These are phyloP conservation scores for Malassezia furfur DNA, from an alignment of 1,284 basidiomycete genomes.

Conservation along the genomic window DNA sequence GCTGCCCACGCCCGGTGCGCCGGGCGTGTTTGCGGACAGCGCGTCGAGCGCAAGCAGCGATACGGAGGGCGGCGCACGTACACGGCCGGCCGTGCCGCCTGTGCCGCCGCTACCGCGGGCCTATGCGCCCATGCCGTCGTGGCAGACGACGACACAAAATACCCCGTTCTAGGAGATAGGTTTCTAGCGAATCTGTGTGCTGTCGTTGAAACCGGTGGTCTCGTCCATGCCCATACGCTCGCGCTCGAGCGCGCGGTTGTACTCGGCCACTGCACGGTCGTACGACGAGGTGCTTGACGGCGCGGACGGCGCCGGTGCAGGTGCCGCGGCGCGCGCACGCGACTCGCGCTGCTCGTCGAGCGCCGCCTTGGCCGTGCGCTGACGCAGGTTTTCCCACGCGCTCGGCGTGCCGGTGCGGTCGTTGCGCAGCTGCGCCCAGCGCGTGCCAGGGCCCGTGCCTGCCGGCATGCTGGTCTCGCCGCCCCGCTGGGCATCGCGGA, in stretches of 20 bases:
- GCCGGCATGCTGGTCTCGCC: not conserved
- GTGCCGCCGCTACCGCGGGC: not conserved
- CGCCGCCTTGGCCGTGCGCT: conserved; percentile 1
- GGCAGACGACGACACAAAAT: not conserved
- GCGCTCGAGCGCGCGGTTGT: conserved; percentile 12
- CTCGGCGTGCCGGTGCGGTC: conserved; percentile 9
- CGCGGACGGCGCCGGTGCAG: not conserved
- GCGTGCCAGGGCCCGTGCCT: not conserved
- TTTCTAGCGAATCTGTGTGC: not conserved
- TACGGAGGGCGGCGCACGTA: not conserved
- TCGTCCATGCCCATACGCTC: conserved; percentile 15
- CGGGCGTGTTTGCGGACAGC: not conserved
- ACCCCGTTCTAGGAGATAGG: not conserved
- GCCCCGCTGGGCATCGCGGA: not conserved
- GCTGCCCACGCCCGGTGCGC: not conserved
- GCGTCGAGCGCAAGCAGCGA: not conserved
- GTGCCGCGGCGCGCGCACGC: not conserved
- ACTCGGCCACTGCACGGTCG: conserved; percentile 12
- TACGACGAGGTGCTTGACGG: not conserved
- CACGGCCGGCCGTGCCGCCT: not conserved
- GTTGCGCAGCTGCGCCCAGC: conserved; percentile 16
- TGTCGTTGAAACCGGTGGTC: conserved; percentile 9
- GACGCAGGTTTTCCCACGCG: conserved; percentile 15
- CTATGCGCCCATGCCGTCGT: not conserved
- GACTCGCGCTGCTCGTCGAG: not conserved